Percentiles rank a stretch among this genome's conserved stretches.
Evolutionary conservation across 2,329 filamentous ascomycete species (phyloP).

Genomic region (Proliferodiscus dingleyae): DNA sequence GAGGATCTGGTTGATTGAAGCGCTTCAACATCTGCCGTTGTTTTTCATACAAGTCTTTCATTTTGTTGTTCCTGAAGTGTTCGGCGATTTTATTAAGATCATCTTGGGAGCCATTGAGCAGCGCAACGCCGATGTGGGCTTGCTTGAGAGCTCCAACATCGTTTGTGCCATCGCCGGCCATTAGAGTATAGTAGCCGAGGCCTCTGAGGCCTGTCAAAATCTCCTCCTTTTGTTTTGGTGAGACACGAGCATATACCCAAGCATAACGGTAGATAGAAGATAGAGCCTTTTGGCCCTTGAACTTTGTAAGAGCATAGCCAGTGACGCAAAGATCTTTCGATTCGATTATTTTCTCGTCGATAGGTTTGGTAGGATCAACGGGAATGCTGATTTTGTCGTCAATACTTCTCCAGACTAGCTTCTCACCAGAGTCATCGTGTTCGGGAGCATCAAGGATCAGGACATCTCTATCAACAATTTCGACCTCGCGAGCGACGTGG

Average conservation of each 20-base stretch:
- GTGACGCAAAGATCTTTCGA: conserved; percentile 93
- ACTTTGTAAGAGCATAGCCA: conserved; percentile 86
- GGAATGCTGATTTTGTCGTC: conserved; percentile 84
- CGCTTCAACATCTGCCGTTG: conserved; percentile 85
- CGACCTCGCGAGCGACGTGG: conserved; percentile 90
- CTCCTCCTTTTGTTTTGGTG: conserved; percentile 97
- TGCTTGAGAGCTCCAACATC: conserved; percentile 97
- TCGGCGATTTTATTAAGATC: conserved; percentile 90
- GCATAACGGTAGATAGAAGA: conserved; percentile 76
- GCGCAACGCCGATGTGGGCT: conserved; percentile 91
- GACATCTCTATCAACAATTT: conserved; percentile 94
- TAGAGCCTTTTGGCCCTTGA: conserved; percentile 75
- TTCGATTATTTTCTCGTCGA: conserved; percentile 75
- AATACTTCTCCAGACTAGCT: conserved; percentile 89
- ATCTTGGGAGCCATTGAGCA: conserved; percentile 89
- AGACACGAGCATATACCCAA: conserved; percentile 98
- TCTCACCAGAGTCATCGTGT: conserved; percentile 73
- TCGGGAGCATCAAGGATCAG: conserved; percentile 94
- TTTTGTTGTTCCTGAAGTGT: conserved; percentile 88
- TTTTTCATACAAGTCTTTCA: conserved; percentile 99
- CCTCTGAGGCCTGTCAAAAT: conserved; percentile 96
- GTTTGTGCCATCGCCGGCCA: conserved; percentile 98
- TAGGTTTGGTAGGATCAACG: conserved; percentile 75
- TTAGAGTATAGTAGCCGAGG: conserved; percentile 94
- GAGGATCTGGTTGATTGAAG: conserved; percentile 91